Evolutionary conservation across 768 basidiomycete genomes (phyloP).

Genomic region (Russula emetica): DNA sequence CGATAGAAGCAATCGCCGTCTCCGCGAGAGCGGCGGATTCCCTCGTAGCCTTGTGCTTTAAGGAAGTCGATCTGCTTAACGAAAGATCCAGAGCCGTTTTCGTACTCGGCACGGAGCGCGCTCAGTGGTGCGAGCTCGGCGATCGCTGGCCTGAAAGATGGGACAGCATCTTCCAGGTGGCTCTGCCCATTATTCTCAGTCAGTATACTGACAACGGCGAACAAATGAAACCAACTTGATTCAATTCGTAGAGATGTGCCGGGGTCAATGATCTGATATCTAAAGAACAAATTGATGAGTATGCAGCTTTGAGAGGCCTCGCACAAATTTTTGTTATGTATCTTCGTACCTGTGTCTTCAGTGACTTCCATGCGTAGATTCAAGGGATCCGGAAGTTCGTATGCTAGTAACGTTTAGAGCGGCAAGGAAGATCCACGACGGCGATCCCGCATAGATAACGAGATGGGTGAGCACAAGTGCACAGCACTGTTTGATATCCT

Average conservation of each 20-base stretch:
- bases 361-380: conserved; percentile 15
- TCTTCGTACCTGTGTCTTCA: conserved; percentile 26
- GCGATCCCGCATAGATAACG: background rate
- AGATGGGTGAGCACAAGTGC: conserved; percentile 8
- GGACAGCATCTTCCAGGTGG: conserved; percentile 38
- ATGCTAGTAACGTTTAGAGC: conserved; percentile 29
- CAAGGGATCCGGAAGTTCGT: conserved; percentile 31
- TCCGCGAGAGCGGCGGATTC: conserved; percentile 70
- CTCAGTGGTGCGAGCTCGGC: conserved; percentile 50
- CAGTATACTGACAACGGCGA: too few species aligned
- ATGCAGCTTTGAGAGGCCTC: background rate
- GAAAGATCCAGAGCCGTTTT: conserved; percentile 54
- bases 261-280: conserved; percentile 36
- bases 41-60: conserved; percentile 53
- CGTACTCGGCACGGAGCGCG: conserved; percentile 61
- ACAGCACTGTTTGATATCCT: background rate
- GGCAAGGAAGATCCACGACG: background rate
- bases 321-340: background rate
- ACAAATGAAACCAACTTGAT: conserved; percentile 34
- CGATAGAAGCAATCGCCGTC: conserved; percentile 89
- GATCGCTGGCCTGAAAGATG: conserved; percentile 49
- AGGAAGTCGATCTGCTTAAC: conserved; percentile 74
- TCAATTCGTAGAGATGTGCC: conserved; percentile 40
- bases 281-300: conserved; percentile 19
- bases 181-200: conserved; percentile 31